Evolutionary conservation across 305 asterid genomes (phyloP).

Genomic region (Caryopteris hybrid): DNA sequence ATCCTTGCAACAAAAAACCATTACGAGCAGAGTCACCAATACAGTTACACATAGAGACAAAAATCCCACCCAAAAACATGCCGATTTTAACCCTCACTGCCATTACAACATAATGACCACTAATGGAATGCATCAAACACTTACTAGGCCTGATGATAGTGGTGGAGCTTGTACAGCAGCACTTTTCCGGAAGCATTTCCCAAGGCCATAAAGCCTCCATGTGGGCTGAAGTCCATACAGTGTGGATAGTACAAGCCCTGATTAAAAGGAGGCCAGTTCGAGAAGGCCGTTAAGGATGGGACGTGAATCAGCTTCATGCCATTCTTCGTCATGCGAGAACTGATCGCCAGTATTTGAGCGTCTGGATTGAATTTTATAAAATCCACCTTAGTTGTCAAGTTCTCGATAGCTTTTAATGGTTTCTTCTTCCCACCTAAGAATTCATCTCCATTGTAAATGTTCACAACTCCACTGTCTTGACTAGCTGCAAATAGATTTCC

Average conservation of each 20-base stretch:
- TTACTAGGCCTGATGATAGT: conserved; percentile 66
- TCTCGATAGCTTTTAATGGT: conserved; percentile 69
- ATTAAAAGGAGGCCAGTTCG: conserved; percentile 78
- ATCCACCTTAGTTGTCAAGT: conserved; percentile 72
- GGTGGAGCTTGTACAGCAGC: conserved; percentile 79
- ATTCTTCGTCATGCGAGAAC: conserved; percentile 84
- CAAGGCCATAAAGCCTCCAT: conserved; percentile 81
- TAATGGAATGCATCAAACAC: neutral
- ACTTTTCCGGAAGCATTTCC: conserved; percentile 89
- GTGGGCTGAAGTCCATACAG: conserved; percentile 87
- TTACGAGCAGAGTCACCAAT: neutral
- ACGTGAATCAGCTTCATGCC: conserved; percentile 71
- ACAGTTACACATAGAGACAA: neutral
- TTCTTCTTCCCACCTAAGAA: conserved; percentile 75
- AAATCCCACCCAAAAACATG: neutral
- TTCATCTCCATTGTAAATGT: conserved; percentile 59
- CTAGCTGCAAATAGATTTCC: conserved; percentile 90
- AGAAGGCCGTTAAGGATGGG: conserved; percentile 63
- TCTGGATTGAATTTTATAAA: conserved; percentile 72
- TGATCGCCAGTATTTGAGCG: conserved; percentile 70
- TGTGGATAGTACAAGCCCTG: conserved; percentile 48
- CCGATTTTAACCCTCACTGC: neutral
- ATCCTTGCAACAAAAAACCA: neutral
- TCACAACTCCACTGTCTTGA: conserved; percentile 79
- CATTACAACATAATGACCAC: neutral